Evolutionary conservation across 139 green algal genomes (phyloP).

Genomic region (Eudorina sp.): DNA sequence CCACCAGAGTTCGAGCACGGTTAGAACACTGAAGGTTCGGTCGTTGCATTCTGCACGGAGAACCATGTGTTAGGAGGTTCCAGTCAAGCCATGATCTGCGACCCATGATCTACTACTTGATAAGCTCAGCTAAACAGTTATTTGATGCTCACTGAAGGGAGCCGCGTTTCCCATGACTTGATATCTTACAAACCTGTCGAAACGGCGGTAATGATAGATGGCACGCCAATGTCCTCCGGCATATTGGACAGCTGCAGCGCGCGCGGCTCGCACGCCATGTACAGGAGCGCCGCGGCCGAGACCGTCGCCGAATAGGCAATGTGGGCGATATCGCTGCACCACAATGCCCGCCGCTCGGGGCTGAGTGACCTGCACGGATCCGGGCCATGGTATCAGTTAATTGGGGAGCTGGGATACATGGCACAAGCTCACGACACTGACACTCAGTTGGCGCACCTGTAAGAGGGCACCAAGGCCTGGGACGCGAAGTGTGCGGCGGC

Average conservation of each 20-base stretch:
- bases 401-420: too few species aligned
- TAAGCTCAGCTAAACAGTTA: too few species aligned
- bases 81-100: too few species aligned
- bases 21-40: too few species aligned
- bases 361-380: constrained; percentile 28
- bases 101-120: too few species aligned
- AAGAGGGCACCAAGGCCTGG: constrained; percentile 54
- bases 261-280: constrained; percentile 46
- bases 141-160: too few species aligned
- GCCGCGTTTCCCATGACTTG: too few species aligned
- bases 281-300: constrained; percentile 46
- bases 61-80: too few species aligned
- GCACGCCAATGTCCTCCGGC: constrained; percentile 36
- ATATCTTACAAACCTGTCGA: too few species aligned
- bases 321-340: constrained; percentile 69
- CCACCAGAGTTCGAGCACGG: too few species aligned
- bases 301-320: constrained; percentile 59
- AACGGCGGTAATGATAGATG: constrained; percentile 50
- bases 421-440: background rate
- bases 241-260: constrained; percentile 41
- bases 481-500: constrained; percentile 30
- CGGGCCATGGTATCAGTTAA: background rate
- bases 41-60: too few species aligned
- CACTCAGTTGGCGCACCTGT: constrained; percentile 21
- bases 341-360: constrained; percentile 56